Base-by-base conservation (phyloP, 2,329 filamentous ascomycete species). In the Colletotrichum musicola region DNA sequence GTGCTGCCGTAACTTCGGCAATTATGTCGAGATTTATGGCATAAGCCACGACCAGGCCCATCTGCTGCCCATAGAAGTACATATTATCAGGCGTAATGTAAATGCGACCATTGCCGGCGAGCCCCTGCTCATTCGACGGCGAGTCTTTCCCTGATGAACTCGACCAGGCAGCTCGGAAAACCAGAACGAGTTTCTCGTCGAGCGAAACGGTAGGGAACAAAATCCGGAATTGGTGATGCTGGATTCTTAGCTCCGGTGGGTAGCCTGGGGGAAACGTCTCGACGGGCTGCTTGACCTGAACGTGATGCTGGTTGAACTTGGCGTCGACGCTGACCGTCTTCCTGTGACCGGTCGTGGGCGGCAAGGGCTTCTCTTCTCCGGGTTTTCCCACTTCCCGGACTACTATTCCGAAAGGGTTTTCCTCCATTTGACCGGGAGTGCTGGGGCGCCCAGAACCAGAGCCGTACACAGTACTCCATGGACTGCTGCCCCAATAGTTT, bases 21-120 rank as follows among this genome's bases (percentile, higher is more conserved):
- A 99, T 93, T 55, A 88, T 90, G 62, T 90, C 87, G 65, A 99
- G 84, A 62, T 87, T 89, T 58, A 97, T 89, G 16, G 89, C 89
- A 58, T 94, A 95, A 1, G 95, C 93, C 42, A 97, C 86, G 1
- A 98, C 92, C 6, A 99, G 86, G 6, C 96, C 96, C 77, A 98
- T 90, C 76, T 98, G 93, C 75, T 98, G 93, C 74, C 95, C 97
- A 80, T 98, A 99, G 77, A 99, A 98, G 79, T 97, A 98, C 77
- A 99, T 90, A 72, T 95, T 92, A 70, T 92, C 90, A 0, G 91
- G 86, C 0, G 95, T 98, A 68, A 97, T 90, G 77, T 97, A 99
- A 25, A 97, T 90, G 61, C 96, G 89, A 1, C 96, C 88, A 63
- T 87, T 87, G 18, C 87, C 86, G 22, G 84, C 81, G 72, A 98